A percentile compares a stretch with the other conserved stretches of the same genome.
Conservation (phyloP, 345 rosid genomes). For the Mallotus nudiflorus region DNA sequence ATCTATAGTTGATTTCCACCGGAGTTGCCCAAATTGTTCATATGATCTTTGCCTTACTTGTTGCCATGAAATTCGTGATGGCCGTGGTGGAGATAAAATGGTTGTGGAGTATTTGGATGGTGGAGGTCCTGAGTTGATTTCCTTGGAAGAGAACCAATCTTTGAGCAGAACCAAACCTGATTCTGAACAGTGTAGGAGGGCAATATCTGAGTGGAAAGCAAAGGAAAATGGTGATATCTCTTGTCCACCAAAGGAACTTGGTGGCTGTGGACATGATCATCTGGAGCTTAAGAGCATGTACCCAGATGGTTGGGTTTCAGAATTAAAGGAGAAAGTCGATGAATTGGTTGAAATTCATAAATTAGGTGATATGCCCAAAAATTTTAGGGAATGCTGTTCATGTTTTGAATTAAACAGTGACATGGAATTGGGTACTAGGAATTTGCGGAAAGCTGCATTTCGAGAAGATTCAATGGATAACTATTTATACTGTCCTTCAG, state of each 20-base stretch:
- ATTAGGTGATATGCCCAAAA: not conserved
- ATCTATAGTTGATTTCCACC: constrained; percentile 1
- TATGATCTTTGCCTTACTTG: constrained; percentile 11
- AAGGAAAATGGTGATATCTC: not conserved
- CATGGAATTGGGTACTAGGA: not conserved
- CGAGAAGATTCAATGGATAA: not conserved
- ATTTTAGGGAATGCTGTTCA: not conserved
- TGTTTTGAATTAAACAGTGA: not conserved
- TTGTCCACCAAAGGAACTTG: not conserved
- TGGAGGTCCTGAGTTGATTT: not conserved
- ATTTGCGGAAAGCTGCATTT: not conserved
- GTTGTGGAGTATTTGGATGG: not conserved
- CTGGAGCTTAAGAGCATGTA: not conserved
- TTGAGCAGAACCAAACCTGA: not conserved
- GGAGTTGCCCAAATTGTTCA: not conserved
- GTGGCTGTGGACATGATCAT: not conserved
- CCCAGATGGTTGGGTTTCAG: constrained; percentile 1
- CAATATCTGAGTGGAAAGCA: not conserved
- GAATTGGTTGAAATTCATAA: not conserved
- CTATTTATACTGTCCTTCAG: constrained; percentile 4
- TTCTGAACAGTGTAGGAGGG: not conserved
- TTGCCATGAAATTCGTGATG: not conserved
- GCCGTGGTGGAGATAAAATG: not conserved
- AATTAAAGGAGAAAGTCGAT: not conserved
- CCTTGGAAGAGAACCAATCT: not conserved